Evolutionary conservation across 2,329 filamentous ascomycete genomes (phyloP), one percentile per base, ranked within the genome.

Genomic region (Penicillium sp.): DNA sequence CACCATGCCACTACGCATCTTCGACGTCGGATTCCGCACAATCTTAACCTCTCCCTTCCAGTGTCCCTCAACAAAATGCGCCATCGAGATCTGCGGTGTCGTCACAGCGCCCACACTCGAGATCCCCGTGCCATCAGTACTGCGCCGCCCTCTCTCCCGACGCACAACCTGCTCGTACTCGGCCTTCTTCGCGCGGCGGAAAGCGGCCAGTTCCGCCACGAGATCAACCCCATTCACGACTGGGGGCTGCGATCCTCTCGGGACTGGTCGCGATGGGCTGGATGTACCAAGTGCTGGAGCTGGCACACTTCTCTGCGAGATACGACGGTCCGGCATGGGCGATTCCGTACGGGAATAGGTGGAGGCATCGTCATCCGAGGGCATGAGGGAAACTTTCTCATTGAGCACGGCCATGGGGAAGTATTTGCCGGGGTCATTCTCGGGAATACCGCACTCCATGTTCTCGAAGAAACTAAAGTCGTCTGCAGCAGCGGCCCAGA

Each of bases 401-500:
- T 79, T 80, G 28, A 76, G 61, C 5, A 66, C 66, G 2, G 76
- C 73, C 59, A 81, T 77, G 1, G 81, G 80, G 50, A 81, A 73
- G 53, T 75, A 76, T 55, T 76, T 77, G 2, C 76, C 76, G 5
- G 76, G 74, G 35, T 82, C 80, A 54, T 75, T 71, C 25, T 76
- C 75, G 14, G 81, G 81, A 14, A 83, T 75, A 11, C 81, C 75
- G 60, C 83, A 84, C 65, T 86, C 84, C 49, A 83, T 83, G 41
- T 85, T 83, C 0, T 78, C 81, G 59, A 88, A 88, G 71, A 86
- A 86, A 31, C 83, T 85, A 62, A 88, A 88, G 67, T 88, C 86
- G 54, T 83, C 78, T 57, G 80, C 77, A 3, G 85, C 84, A 8
- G 85, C 85, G 52, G 81, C 78, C 85, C 85, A 87, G 11, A 88